Evolutionary conservation across 2,329 filamentous ascomycete genomes (phyloP), one percentile per base, ranked within the genome.

Genomic region (Xylariaceae sp.): DNA sequence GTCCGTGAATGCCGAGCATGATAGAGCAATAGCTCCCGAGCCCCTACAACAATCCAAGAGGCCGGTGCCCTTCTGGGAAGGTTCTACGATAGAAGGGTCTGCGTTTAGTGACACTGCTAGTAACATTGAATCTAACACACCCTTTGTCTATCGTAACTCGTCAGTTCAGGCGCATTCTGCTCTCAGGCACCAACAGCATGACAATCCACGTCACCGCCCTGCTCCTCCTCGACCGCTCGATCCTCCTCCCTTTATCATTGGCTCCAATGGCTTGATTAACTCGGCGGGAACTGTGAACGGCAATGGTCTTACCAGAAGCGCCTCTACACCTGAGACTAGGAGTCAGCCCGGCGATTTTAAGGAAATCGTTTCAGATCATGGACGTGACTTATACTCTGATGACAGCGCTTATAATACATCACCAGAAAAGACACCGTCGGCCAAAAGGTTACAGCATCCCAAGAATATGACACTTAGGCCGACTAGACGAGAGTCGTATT

Each of bases 21-120:
- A 61, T 45, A 66, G 67, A 58, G 55, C 63, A 15, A 53, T 64
- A 30, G 63, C 69, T 45, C 66, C 69, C 34, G 68, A 71, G 18
- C 66, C 65, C 18, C 48, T 66, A 42, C 67, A 67, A 42, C 57
- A 59, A 48, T 61, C 64, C n/a, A 63, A 64, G 56, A 65, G 62
- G 37, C 64, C 62, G 53, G 60, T 60, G 49, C 68, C 69, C 15
- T 73, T 73, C 51, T 73, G 71, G 71, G 71, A 73, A 23, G 69
- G 67, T 42, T 73, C 71, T 13, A 73, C 71, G 9, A 66, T 69
- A 60, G 71, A 72, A 58, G 70, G 69, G 30, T 72, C 70, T 51
- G 59, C 68, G 57, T 71, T 72, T 62, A 72, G 71, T 61, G 71
- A 73, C 51, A 68, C 68, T 56, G 66, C 67, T 67, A 72, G 70